Conservation (phyloP, 2,329 filamentous ascomycete species). For the Aspergillus caelatus region DNA sequence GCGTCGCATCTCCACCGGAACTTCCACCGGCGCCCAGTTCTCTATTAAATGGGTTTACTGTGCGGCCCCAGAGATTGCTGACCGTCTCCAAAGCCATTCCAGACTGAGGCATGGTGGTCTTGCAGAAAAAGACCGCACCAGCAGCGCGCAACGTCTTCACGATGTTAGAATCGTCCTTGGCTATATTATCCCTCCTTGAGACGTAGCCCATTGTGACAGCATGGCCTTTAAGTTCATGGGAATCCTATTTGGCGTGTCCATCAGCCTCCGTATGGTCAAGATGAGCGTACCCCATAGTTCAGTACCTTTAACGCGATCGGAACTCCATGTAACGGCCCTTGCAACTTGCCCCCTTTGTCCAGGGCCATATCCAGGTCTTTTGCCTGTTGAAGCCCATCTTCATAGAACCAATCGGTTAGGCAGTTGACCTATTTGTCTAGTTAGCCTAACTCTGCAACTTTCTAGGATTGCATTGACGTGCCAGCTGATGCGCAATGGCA, state of each 20-base stretch:
- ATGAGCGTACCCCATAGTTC: not conserved
- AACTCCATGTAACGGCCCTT: slow-evolving; percentile 63
- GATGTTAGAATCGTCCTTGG: not conserved
- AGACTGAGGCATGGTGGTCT: slow-evolving; percentile 7
- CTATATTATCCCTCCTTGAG: not conserved
- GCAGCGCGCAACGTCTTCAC: not conserved
- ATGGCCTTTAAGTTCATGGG: slow-evolving; percentile 3
- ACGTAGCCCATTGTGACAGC: not conserved
- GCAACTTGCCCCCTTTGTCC: slow-evolving; percentile 39
- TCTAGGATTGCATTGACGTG: slow-evolving; percentile 12
- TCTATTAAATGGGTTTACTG: slow-evolving; percentile 56
- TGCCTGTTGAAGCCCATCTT: slow-evolving; percentile 51
- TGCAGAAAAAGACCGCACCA: slow-evolving; percentile 3
- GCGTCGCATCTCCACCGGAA: slow-evolving; percentile 57
- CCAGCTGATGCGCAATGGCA: slow-evolving; percentile 37
- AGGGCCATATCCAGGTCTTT: slow-evolving; percentile 49
- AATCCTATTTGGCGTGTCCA: not conserved
- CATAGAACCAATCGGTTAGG: slow-evolving; percentile 56
- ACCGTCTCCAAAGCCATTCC: slow-evolving; percentile 4
- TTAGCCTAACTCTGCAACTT: not conserved
- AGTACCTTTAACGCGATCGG: slow-evolving; percentile 54
- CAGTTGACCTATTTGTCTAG: slow-evolving; percentile 29
- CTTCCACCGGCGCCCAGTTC: slow-evolving; percentile 56
- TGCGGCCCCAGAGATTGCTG: slow-evolving; percentile 56
- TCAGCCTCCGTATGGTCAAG: not conserved